Conservation (phyloP, 2,329 filamentous ascomycete species). For the Colletotrichum spaethianum region DNA sequence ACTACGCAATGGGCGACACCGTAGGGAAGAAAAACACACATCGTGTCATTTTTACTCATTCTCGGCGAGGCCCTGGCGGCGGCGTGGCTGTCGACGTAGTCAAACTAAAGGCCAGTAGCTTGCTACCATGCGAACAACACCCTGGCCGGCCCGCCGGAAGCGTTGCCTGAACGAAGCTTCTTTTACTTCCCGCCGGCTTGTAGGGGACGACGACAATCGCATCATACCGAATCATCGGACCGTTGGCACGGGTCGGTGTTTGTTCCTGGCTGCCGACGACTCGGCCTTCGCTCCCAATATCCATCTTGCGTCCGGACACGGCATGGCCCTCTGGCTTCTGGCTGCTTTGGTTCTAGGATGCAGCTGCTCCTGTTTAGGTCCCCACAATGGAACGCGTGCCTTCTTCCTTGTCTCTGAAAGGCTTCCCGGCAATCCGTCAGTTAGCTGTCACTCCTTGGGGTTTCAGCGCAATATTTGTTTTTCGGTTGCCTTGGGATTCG, state of each 20-base stretch:
- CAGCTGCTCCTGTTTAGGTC: neutral
- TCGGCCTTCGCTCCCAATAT: neutral
- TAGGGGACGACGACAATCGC: neutral
- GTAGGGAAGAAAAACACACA: neutral
- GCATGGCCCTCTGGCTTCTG: too few relatives aligned
- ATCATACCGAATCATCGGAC: neutral
- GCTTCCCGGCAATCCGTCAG: neutral
- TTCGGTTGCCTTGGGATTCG: neutral
- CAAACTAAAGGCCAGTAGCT: neutral
- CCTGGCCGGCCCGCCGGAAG: neutral
- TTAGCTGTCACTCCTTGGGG: neutral
- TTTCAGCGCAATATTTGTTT: neutral
- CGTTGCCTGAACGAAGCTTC: neutral
- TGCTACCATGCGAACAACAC: neutral
- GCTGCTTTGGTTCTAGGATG: neutral
- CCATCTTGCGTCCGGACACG: neutral
- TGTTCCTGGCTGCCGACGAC: neutral
- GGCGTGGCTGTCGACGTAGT: neutral
- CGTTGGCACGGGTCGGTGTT: neutral
- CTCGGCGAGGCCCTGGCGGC: neutral
- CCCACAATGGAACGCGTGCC: conserved; percentile 10
- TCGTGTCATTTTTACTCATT: conserved; percentile 5
- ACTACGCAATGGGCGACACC: neutral
- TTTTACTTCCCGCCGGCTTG: neutral
- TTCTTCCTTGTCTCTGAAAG: neutral